Base-by-base conservation (phyloP, 1,284 basidiomycete genomes). In the Cerrena zonata region DNA sequence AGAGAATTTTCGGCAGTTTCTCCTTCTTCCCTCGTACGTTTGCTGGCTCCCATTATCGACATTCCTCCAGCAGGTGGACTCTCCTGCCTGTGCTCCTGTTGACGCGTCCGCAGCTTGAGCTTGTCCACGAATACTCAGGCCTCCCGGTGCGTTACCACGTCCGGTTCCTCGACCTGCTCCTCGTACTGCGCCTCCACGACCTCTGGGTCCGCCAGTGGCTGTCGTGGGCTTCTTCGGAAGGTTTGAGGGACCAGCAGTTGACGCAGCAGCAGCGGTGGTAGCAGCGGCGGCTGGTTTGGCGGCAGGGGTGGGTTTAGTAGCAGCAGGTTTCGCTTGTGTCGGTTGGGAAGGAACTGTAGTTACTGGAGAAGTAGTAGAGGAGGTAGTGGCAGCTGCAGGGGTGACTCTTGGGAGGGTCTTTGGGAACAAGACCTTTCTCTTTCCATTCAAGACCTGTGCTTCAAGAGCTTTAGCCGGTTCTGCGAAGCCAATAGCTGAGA, bases 21-120 rank as follows among this genome's bases (percentile, higher is more conserved):
- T 18, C 68, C 74, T 37, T 84, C 79, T 49, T 87, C 86, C 19
- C 85, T 74, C 37, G 78, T 75, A 19, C 86, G 78, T 59, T 89
- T 89, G 19, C 61, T 69, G 11, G 83, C 84, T 18, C 85, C 85
- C 59, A 80, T 76, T 47, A 87, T 86, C 4, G 78, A 77, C 36
- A 86, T 71, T 2, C 76, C 75, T 11, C 53, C 58, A 15, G 62
- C 60, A 49, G 56, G 59, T 1, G 66, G n/a, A n/a, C n/a, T n/a
- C n/a, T n/a, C n/a, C n/a, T n/a, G n/a, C 67, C 22, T 68, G 71
- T 5, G 73, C 72, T 12, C 67, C 61, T 3, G 67, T 65, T n/a
- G n/a, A n/a, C n/a, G n/a, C n/a, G n/a, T n/a, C n/a, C n/a, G n/a
- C n/a, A 12, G 53, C 53, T 11, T 55, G 54, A 1, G 75, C 73